Base-by-base conservation (phyloP, 345 rosid species). In the Hevea brasiliensis region DNA sequence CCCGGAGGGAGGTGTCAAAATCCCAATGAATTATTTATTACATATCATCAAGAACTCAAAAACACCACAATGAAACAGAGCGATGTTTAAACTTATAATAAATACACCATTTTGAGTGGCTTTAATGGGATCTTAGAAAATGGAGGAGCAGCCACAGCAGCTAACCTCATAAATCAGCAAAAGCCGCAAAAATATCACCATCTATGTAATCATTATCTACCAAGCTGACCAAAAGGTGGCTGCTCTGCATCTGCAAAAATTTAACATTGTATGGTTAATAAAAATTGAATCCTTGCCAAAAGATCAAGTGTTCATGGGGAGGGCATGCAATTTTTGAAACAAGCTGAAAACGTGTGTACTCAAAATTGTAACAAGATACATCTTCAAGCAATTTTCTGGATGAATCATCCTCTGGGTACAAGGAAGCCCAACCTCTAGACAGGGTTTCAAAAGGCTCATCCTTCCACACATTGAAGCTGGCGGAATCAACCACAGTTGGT, bases 381-480 rank as follows among this genome's bases (percentile, higher is more conserved):
- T 92, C 89, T 77, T 88, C 88, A 0, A 95, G 92, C 84, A 93
- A 67, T 56, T 86, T 84, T 73, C 76, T 82, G 20, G 97, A 82
- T 9, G 85, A 74, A 66, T 90, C 97, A 12, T 84, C 93, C 63
- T 89, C 96, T 0, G 91, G 85, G 84, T 88, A 95, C 82, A 88
- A 74, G 61, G 80, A 41, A 74, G 93, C 96, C 99, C 99, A 95
- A 70, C 85, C 85, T 82, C 87, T 87, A 53, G 97, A 80, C 98
- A 98, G 92, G 64, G 88, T 91, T 74, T 89, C 96, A n/a, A 95
- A 95, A 3, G 99, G 98, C 79, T 95, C 98, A 17, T 95, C 99
- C 86, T 95, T 95, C 99, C 97, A 95, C 65, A 91, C 90, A 74
- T 72, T 68, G 81, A 95, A 95, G 84, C 99, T 95, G 53, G 90